Percentiles rank a stretch among this genome's conserved stretches.
Conservation (phyloP, 495 filamentous ascomycete species). For the Penicillium angulare region DNA sequence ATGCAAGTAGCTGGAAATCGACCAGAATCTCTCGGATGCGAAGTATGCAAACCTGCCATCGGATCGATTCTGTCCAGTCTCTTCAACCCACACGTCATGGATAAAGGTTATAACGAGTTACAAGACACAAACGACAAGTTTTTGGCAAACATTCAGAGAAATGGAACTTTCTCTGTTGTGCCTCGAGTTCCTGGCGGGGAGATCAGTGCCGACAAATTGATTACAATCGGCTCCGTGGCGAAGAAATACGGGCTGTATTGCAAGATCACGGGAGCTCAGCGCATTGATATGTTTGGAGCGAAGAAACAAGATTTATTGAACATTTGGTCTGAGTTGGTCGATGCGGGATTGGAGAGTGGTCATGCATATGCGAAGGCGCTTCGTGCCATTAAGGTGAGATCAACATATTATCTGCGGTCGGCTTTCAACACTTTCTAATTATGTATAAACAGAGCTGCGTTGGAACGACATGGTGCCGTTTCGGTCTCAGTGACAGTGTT, state of each 20-base stretch:
- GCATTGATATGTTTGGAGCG: conserved; percentile 95
- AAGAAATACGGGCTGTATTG: conserved; percentile 88
- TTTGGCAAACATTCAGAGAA: conserved; percentile 92
- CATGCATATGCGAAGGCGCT: conserved; percentile 94
- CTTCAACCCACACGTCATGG: conserved; percentile 86
- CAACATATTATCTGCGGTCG: background rate
- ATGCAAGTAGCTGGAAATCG: conserved; percentile 82
- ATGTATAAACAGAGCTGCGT: conserved; percentile 65
- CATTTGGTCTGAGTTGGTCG: conserved; percentile 86
- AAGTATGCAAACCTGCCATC: conserved; percentile 85
- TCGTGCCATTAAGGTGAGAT: conserved; percentile 77
- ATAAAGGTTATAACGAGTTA: conserved; percentile 68
- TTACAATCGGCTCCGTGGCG: conserved; percentile 83
- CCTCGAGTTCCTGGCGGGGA: conserved; percentile 85
- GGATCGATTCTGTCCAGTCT: conserved; percentile 82
- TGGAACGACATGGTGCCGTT: conserved; percentile 92
- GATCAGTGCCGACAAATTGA: conserved; percentile 88
- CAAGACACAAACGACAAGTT: conserved; percentile 95
- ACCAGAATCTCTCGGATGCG: conserved; percentile 76
- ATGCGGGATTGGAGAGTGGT: conserved; percentile 92
- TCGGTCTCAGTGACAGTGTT: conserved; percentile 93
- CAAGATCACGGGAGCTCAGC: conserved; percentile 94
- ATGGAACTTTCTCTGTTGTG: conserved; percentile 90
- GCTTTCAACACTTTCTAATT: background rate
- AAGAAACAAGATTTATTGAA: conserved; percentile 84